Evolutionary conservation across 345 rosid species (phyloP).

Genomic region (Bretschneidera sinensis): DNA sequence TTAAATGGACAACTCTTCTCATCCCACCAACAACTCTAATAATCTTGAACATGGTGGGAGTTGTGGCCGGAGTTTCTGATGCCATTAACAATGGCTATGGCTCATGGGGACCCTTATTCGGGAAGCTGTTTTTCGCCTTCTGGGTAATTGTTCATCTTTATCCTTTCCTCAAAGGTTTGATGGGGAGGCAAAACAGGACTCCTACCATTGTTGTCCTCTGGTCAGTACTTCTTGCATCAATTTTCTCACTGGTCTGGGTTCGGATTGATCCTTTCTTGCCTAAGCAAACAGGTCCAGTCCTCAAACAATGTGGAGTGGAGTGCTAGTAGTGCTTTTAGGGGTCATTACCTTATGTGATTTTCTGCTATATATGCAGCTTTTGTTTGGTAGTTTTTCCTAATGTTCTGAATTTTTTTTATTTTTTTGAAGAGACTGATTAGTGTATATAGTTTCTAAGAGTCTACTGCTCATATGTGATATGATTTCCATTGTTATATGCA

Average conservation of each 20-base stretch:
- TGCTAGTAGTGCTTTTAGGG: constrained; percentile 34
- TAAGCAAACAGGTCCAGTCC: constrained; percentile 78
- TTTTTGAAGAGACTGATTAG: constrained; percentile 11
- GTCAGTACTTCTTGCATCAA: constrained; percentile 85
- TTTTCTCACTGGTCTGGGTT: constrained; percentile 91
- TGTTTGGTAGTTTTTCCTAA: not conserved
- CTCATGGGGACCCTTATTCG: constrained; percentile 90
- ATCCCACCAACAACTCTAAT: constrained; percentile 95
- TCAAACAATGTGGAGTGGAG: constrained; percentile 92
- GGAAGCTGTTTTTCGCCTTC: constrained; percentile 86
- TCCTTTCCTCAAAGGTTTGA: constrained; percentile 93
- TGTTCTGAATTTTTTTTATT: constrained; percentile 6
- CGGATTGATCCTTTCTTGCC: constrained; percentile 95
- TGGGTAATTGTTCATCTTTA: constrained; percentile 96
- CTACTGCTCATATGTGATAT: not conserved
- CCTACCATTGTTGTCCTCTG: constrained; percentile 93
- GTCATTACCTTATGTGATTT: not conserved
- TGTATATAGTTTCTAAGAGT: constrained; percentile 3
- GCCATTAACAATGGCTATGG: constrained; percentile 86
- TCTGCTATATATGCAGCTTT: not conserved
- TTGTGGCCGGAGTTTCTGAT: constrained; percentile 86
- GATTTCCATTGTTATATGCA: not conserved
- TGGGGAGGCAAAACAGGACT: constrained; percentile 91
- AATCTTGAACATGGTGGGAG: constrained; percentile 86
- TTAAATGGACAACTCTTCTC: constrained; percentile 96